These are phyloP conservation scores for Solanum chacoense DNA, from an alignment of 305 asterid species.

Conservation along the genomic window DNA sequence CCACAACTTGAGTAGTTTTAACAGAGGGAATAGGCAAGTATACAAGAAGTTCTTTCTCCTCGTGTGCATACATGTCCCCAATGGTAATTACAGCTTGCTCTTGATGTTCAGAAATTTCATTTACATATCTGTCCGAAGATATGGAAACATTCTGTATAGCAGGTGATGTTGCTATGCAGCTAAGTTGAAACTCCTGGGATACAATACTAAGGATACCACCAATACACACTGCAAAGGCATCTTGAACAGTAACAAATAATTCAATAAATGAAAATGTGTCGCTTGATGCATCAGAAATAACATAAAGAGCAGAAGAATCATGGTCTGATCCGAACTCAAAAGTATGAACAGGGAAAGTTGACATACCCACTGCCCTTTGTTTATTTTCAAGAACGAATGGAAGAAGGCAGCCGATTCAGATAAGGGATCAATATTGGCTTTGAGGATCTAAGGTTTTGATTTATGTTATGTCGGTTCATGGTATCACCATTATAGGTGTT, in stretches of 20 bases:
- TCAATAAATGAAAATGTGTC: neutral
- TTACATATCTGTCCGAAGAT: neutral
- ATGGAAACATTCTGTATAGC: neutral
- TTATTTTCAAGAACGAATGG: neutral
- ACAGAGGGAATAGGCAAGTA: neutral
- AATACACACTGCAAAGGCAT: constrained; percentile 1
- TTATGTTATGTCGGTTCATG: neutral
- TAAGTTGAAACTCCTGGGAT: neutral
- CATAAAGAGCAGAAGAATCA: neutral
- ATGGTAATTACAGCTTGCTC: neutral
- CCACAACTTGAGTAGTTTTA: neutral
- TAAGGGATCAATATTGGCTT: neutral
- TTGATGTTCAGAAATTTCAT: neutral
- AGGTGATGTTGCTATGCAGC: neutral
- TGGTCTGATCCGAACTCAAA: neutral
- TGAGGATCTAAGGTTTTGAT: neutral
- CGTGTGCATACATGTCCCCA: neutral
- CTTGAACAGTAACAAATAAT: neutral
- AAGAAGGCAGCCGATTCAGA: neutral
- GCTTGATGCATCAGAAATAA: neutral
- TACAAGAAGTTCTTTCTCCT: neutral
- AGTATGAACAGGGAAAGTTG: neutral
- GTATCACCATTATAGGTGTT: neutral
- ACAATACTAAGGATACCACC: constrained; percentile 3
- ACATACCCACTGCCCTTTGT: neutral